These are phyloP conservation scores for Globisporangium spiculum DNA, from an alignment of 352 stramenopile species.

Conservation along the genomic window DNA sequence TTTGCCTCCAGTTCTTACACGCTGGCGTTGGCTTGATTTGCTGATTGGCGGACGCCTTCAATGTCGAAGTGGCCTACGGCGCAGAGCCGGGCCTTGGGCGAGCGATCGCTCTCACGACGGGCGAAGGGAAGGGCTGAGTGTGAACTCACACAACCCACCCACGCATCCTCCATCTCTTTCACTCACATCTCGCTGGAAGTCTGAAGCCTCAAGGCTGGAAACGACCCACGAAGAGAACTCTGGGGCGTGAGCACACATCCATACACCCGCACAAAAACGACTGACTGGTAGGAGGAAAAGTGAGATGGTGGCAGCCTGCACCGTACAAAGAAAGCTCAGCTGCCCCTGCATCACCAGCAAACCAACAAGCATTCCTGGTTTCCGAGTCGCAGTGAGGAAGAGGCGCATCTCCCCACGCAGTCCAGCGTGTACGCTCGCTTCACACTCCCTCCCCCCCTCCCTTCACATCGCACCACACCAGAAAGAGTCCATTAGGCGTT, in stretches of 20 bases:
- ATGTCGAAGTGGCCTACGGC: not conserved
- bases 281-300: constrained; percentile 1
- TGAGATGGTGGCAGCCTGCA: constrained; percentile 1
- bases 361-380: not conserved
- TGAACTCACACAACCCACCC: not conserved
- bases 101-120: not conserved
- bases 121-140: not conserved
- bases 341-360: constrained; percentile 4
- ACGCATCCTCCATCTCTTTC: not conserved
- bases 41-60: not conserved
- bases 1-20: not conserved
- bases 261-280: not conserved
- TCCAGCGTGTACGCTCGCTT: not conserved
- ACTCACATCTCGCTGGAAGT: not conserved
- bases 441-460: too few relatives aligned
- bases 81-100: not conserved
- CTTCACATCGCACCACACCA: not conserved
- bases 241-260: not conserved
- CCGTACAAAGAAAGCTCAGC: not conserved
- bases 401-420: not conserved
- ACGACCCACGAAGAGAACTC: not conserved
- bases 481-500: not conserved
- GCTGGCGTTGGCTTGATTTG: not conserved
- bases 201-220: too few relatives aligned
- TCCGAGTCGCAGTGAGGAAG: too few relatives aligned